A percentile compares a stretch with the other conserved stretches of the same genome.
Evolutionary conservation across 2,329 filamentous ascomycete species (phyloP).

Genomic region (Ambrosiella xylebori): DNA sequence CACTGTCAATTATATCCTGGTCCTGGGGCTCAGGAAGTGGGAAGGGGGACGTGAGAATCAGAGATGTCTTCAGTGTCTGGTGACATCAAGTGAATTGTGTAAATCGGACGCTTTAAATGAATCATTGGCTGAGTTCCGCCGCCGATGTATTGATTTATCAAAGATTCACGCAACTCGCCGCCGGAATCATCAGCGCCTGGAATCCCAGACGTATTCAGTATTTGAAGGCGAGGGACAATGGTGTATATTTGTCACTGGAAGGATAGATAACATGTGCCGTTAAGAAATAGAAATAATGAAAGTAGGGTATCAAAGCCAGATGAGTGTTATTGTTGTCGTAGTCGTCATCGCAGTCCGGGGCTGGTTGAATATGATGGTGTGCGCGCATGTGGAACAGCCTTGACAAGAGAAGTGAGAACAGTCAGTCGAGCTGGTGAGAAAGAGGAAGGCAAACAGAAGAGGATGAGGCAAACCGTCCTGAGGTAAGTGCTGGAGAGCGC

Average conservation of each 20-base stretch:
- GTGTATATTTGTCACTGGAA: slow-evolving; percentile 3
- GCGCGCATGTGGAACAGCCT: too few species aligned
- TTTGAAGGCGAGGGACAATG: neutral
- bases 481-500: too few species aligned
- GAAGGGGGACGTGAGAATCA: neutral
- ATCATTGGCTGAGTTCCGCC: too few species aligned
- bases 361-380: neutral
- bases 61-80: neutral
- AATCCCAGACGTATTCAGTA: neutral
- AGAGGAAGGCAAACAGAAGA: neutral
- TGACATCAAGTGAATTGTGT: neutral
- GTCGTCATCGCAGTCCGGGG: slow-evolving; percentile 13
- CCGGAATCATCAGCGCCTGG: neutral
- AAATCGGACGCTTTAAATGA: too few species aligned
- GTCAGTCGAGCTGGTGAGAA: neutral
- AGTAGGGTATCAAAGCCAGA: slow-evolving; percentile 13
- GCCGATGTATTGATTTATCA: too few species aligned
- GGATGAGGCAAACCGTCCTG: too few species aligned
- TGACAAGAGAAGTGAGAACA: neutral
- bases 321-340: slow-evolving; percentile 11
- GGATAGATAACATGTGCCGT: slow-evolving; percentile 10
- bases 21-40: neutral
- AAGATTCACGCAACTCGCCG: neutral
- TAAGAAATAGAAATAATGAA: slow-evolving; percentile 7
- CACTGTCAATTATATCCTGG: neutral